Evolutionary conservation across 2,329 filamentous ascomycete species (phyloP).

Genomic region (Fusarium hostae): DNA sequence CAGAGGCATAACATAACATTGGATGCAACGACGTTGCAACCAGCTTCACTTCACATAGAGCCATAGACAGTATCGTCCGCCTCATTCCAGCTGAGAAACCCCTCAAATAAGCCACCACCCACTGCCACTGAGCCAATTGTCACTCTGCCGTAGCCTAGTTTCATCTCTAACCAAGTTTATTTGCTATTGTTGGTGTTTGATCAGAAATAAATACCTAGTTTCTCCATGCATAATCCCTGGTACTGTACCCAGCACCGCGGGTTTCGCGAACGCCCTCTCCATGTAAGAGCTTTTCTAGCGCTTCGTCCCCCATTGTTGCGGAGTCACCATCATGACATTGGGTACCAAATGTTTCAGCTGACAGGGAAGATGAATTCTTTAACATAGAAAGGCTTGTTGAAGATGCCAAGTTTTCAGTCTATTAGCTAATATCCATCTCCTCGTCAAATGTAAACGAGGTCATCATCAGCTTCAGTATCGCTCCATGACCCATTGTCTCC

Average conservation of each 20-base stretch:
- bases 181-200: not conserved
- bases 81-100: conserved; percentile 21
- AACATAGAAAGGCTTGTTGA: not conserved
- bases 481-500: conserved; percentile 71
- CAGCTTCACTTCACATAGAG: not conserved
- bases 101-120: not conserved
- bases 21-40: not conserved
- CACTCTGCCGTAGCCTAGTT: conserved; percentile 13
- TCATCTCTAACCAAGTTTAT: not conserved
- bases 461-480: conserved; percentile 58
- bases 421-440: not conserved
- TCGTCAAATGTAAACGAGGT: not conserved
- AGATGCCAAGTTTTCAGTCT: not conserved
- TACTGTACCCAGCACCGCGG: conserved; percentile 1
- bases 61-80: not conserved
- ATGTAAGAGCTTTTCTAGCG: conserved; percentile 4
- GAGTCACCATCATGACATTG: not conserved
- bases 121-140: conserved; percentile 7
- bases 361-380: not conserved
- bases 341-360: conserved; percentile 7
- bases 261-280: conserved; percentile 14
- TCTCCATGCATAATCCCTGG: conserved; percentile 12
- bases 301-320: not conserved
- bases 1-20: not conserved
- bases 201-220: too few relatives aligned